These are phyloP conservation scores for Leptodontidium sp. DNA, from an alignment of 2,329 filamentous ascomycete genomes.

Conservation along the genomic window DNA sequence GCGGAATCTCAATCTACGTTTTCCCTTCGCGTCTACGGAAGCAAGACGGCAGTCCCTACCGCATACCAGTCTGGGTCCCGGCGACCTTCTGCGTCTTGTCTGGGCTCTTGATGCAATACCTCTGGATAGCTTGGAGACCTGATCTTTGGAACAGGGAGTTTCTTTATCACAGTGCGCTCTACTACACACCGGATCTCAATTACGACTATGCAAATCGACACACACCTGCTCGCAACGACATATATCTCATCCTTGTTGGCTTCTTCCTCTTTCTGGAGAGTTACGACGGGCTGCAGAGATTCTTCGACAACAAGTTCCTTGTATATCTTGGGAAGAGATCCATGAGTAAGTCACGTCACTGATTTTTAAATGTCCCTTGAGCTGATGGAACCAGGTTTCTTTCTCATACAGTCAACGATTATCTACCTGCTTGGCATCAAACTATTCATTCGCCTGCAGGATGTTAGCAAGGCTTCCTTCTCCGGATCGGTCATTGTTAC, in stretches of 20 bases:
- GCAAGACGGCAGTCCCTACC: too few species aligned
- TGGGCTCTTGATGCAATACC: background rate
- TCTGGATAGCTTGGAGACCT: background rate
- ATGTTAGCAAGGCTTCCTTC: too few species aligned
- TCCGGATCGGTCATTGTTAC: too few species aligned
- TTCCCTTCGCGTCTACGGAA: background rate
- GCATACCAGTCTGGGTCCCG: background rate
- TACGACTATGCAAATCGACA: background rate
- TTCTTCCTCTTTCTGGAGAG: background rate
- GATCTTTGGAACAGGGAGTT: background rate
- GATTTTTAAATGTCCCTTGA: too few species aligned
- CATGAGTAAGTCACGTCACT: too few species aligned
- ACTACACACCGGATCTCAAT: background rate
- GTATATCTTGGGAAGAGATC: too few species aligned
- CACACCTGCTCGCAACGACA: background rate
- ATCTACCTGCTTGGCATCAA: too few species aligned
- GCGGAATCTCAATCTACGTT: background rate
- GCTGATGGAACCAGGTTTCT: too few species aligned
- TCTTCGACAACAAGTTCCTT: too few species aligned
- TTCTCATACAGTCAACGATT: too few species aligned
- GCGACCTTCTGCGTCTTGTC: background rate
- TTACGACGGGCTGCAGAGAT: background rate
- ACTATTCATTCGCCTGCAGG: too few species aligned
- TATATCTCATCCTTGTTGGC: background rate
- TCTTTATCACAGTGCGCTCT: background rate